phyloP scores from a whole-genome alignment of 2,329 filamentous ascomycete species.

The Stemphylium vesicarium region DNA sequence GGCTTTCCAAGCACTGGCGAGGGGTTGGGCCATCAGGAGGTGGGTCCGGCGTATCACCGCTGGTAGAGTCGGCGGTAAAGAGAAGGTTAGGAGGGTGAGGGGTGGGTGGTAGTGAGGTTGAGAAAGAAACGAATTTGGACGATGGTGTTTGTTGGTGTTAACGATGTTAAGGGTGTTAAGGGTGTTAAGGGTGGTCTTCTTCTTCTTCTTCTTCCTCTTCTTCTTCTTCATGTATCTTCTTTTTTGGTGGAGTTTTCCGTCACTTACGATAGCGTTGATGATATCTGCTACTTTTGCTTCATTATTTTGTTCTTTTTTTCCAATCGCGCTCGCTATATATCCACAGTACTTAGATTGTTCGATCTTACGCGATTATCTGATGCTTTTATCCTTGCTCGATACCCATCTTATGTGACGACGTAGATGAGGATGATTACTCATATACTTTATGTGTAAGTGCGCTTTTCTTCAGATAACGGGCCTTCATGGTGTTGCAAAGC shows the following conservation, averaged over 20 bases:
- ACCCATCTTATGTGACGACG: no score
- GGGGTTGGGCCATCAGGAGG: conserved; percentile 50
- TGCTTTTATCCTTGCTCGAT: no score
- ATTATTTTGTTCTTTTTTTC: background rate
- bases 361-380: background rate
- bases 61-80: conserved; percentile 38
- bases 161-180: no score
- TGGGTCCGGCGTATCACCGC: conserved; percentile 35
- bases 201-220: no score
- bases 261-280: background rate
- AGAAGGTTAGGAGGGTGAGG: conserved; percentile 43
- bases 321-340: background rate
- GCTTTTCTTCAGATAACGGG: no score
- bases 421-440: no score
- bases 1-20: conserved; percentile 52
- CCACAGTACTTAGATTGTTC: background rate
- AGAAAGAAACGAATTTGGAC: background rate
- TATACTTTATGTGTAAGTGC: no score
- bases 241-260: background rate
- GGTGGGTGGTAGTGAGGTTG: conserved; percentile 42
- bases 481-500: no score
- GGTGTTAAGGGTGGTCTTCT: no score
- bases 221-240: background rate
- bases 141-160: background rate
- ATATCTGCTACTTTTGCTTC: background rate